Evolutionary conservation across 1,284 basidiomycete species (phyloP).

Genomic region (Hymenochaete sp.): DNA sequence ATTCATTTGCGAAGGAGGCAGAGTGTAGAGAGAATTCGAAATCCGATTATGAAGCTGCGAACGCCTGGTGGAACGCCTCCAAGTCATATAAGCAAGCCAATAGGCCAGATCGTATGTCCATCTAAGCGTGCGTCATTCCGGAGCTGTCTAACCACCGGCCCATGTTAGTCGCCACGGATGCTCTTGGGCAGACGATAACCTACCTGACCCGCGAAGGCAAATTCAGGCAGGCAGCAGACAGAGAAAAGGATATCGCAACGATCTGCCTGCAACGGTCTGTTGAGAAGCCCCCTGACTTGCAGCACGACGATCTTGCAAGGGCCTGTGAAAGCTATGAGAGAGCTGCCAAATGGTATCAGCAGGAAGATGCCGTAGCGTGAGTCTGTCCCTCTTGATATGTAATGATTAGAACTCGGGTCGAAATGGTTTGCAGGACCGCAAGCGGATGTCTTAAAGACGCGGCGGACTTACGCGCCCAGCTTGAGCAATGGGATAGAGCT

Average conservation of each 20-base stretch:
- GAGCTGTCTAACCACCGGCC: conserved; percentile 12
- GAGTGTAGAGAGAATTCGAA: conserved; percentile 83
- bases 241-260: conserved; percentile 94
- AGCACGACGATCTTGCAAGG: conserved; percentile 49
- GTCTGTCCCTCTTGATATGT: no score
- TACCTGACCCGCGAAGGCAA: conserved; percentile 81
- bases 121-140: conserved; percentile 18
- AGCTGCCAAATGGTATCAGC: conserved; percentile 95
- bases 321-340: conserved; percentile 89
- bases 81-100: conserved; percentile 87
- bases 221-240: conserved; percentile 95
- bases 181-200: conserved; percentile 79
- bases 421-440: conserved; percentile 91
- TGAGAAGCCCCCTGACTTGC: no score
- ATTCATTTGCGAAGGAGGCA: conserved; percentile 82
- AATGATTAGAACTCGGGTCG: no score
- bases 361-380: conserved; percentile 94
- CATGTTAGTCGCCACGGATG: conserved; percentile 76
- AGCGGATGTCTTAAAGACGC: conserved; percentile 95
- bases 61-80: conserved; percentile 94
- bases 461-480: conserved; percentile 87
- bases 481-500: conserved; percentile 80
- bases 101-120: conserved; percentile 60
- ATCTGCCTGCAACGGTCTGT: conserved; percentile 87
- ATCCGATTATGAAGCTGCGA: conserved; percentile 87